A percentile compares a stretch with the other conserved stretches of the same genome.
phyloP scores from a whole-genome alignment of 129 eudicot species.

The Flaveria bidentis region DNA sequence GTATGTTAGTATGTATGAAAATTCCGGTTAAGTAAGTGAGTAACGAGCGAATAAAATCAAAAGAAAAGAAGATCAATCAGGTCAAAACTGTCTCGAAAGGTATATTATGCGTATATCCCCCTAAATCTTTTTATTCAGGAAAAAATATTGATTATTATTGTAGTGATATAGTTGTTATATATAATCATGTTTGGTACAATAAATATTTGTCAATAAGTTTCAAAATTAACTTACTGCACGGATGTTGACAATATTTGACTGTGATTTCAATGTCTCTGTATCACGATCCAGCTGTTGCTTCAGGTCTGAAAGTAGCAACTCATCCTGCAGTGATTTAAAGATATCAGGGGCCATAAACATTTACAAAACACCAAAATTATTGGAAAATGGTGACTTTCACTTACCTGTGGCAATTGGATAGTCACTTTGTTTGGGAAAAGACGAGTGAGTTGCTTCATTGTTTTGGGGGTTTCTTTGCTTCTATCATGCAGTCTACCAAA shows the following conservation, averaged over 20 bases:
- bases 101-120: not conserved
- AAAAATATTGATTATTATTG: not conserved
- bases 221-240: constrained; percentile 55
- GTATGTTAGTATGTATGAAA: not conserved
- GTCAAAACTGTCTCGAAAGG: not conserved
- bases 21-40: not conserved
- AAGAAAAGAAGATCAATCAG: not conserved
- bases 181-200: not conserved
- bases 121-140: not conserved
- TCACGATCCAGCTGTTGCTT: constrained; percentile 88
- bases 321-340: constrained; percentile 56
- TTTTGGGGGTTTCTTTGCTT: constrained; percentile 80
- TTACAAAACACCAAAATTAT: not conserved
- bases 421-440: constrained; percentile 91
- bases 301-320: constrained; percentile 69
- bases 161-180: not conserved
- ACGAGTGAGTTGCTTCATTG: constrained; percentile 79
- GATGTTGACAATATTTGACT: constrained; percentile 64
- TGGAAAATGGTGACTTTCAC: not conserved
- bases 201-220: not conserved
- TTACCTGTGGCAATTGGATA: constrained; percentile 90
- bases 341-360: constrained; percentile 13
- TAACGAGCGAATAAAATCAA: not conserved
- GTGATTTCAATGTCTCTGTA: constrained; percentile 75
- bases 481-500: constrained; percentile 84